Base-by-base conservation (phyloP, 2,329 filamentous ascomycete species). In the Lasiodiplodia hormozganensis region DNA sequence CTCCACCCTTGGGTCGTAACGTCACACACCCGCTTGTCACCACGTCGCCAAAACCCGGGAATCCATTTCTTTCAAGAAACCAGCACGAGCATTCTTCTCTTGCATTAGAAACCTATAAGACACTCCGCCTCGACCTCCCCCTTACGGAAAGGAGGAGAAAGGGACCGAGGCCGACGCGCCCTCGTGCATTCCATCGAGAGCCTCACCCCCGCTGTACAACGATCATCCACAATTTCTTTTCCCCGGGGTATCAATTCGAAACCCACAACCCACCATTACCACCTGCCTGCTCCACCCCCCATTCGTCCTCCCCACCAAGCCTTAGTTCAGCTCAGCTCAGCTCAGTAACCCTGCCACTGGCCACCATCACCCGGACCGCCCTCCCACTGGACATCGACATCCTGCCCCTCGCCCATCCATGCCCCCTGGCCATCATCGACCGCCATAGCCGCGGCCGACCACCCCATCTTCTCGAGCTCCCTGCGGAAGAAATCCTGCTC, bases 391-490 rank as follows among this genome's bases (percentile, higher is more conserved):
- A 60, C 65, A 18, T 57, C 65, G 4, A 38, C 47, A 10, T 52
- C 67, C 25, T 34, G 40, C 60, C 74, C 74, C 2, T 18, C 56
- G 21, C 36, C 25, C 16, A 21, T 40, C 38, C 38, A 40, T 16
- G 38, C 16, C 14, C 40, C 40, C 40, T 47, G 40, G 1, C 18
- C 40, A 7, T 8, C 6, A 10, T 8, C 40, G 7, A n/a, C 16
- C 16, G 6, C 40, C 38, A 40, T 40, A 6, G 7, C n/a, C 43
- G 21, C 28, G 18, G 78, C 76, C 3, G 75, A 76, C 75, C 79
- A 78, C 69, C 83, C 83, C 81, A 85, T 82, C 76, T 82, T 84
- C 77, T 84, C 84, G 64, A 85, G 72, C 74, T 85, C 84, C 43
- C 81, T 73, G 12, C 78, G 76, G 72, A 85, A 85, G 71, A 84